These are phyloP conservation scores for Athelia psychrophila DNA, from an alignment of 1,284 basidiomycete species.

Conservation along the genomic window DNA sequence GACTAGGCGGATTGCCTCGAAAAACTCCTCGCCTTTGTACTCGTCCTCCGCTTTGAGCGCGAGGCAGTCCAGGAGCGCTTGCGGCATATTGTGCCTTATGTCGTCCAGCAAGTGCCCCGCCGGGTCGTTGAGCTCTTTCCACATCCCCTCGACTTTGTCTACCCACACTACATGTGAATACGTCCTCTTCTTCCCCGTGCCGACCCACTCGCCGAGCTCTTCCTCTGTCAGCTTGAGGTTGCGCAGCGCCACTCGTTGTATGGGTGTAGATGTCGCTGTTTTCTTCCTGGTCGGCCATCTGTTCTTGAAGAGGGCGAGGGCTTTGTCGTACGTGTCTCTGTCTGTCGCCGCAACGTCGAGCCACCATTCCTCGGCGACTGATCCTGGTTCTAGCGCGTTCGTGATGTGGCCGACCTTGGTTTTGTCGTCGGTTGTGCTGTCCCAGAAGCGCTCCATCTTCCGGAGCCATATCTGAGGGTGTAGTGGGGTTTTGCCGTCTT, in stretches of 20 bases:
- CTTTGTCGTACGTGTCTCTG: not conserved
- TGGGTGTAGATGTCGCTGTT: not conserved
- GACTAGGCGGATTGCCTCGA: too few relatives aligned
- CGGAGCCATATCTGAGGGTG: not conserved
- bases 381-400: not conserved
- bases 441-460: not conserved
- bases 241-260: not conserved
- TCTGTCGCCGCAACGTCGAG: not conserved
- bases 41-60: too few relatives aligned
- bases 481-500: too few relatives aligned
- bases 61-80: not conserved
- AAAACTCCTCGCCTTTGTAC: too few relatives aligned
- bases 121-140: not conserved
- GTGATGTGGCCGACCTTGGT: not conserved
- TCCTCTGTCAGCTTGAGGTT: not conserved
- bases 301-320: not conserved
- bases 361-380: not conserved
- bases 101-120: not conserved
- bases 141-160: not conserved
- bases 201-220: not conserved
- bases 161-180: not conserved
- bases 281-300: not conserved
- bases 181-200: not conserved
- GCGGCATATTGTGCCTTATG: not conserved
- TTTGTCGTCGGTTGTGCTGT: not conserved